Conservation (phyloP, 192 early-diverging fungal genomes). For the Linnemannia zychae region DNA sequence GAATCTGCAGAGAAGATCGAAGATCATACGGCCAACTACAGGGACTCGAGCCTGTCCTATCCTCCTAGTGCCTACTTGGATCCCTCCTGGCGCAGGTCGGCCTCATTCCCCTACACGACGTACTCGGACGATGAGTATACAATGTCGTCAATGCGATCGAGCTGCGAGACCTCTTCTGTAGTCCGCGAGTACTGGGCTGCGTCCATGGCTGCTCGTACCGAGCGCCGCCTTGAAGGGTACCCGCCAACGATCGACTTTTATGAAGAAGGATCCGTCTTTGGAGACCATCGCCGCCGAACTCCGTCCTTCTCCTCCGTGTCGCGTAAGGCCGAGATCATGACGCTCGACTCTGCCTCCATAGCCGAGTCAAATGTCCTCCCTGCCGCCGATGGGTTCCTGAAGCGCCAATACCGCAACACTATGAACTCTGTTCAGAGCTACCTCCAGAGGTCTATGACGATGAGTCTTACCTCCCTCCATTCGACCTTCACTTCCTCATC, state of each 20-base stretch:
- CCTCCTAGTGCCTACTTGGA: conserved; percentile 13
- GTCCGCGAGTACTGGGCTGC: conserved; percentile 55
- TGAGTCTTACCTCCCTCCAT: conserved; percentile 29
- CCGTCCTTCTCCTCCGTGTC: conserved; percentile 35
- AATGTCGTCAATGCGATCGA: conserved; percentile 35
- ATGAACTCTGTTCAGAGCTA: conserved; percentile 45
- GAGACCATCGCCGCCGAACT: conserved; percentile 4
- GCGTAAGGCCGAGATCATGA: conserved; percentile 46
- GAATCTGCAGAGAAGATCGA: background rate
- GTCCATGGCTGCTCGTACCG: conserved; percentile 46
- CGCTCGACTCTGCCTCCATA: background rate
- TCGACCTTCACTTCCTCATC: conserved; percentile 5
- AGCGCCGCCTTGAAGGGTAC: conserved; percentile 20
- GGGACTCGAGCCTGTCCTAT: conserved; percentile 8
- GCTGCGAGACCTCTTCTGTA: conserved; percentile 28
- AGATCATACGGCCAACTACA: background rate
- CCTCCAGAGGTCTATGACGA: conserved; percentile 39
- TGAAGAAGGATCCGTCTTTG: conserved; percentile 26
- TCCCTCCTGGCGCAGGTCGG: background rate
- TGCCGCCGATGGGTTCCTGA: background rate
- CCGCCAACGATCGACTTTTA: conserved; percentile 1
- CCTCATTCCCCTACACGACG: background rate
- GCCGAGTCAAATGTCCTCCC: conserved; percentile 1
- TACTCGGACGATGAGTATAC: conserved; percentile 22
- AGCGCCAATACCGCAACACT: conserved; percentile 23